Percentiles rank a stretch among this genome's conserved stretches.
These are phyloP conservation scores for Boletus smithii DNA, from an alignment of 1,284 basidiomycete genomes.

Conservation along the genomic window DNA sequence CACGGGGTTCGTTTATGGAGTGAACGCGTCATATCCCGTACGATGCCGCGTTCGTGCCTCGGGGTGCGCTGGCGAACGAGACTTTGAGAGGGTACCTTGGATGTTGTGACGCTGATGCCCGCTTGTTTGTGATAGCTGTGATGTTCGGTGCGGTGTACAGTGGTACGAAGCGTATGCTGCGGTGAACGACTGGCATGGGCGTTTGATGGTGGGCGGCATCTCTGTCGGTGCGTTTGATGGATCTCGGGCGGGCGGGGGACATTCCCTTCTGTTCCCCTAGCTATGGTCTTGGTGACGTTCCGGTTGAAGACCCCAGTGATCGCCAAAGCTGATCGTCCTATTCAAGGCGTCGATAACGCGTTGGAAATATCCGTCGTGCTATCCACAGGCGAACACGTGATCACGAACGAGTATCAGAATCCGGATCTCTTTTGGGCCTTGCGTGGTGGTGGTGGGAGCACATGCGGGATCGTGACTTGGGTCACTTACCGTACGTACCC, in stretches of 20 bases:
- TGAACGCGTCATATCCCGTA: slow-evolving; percentile 40
- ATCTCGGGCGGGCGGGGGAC: slow-evolving; percentile 36
- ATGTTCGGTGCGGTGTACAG: slow-evolving; percentile 44
- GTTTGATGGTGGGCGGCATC: slow-evolving; percentile 39
- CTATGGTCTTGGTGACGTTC: slow-evolving; percentile 43
- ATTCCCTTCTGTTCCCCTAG: slow-evolving; percentile 41
- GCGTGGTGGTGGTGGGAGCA: slow-evolving; percentile 47
- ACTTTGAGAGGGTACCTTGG: slow-evolving; percentile 14
- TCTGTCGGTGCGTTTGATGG: slow-evolving; percentile 35
- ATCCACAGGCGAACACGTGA: slow-evolving; percentile 17
- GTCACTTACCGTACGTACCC: slow-evolving; percentile 33
- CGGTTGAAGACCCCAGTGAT: too few relatives aligned
- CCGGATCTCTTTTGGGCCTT: slow-evolving; percentile 44
- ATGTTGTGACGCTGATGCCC: neutral
- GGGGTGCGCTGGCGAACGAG: slow-evolving; percentile 24
- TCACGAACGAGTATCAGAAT: slow-evolving; percentile 19
- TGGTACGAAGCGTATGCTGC: slow-evolving; percentile 43
- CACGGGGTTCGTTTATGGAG: slow-evolving; percentile 36
- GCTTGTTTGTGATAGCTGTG: slow-evolving; percentile 31
- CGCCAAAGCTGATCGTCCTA: too few relatives aligned
- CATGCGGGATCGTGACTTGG: slow-evolving; percentile 21
- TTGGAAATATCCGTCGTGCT: slow-evolving; percentile 29
- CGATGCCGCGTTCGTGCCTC: slow-evolving; percentile 32
- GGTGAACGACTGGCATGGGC: slow-evolving; percentile 28
- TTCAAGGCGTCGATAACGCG: slow-evolving; percentile 45